Evolutionary conservation across 106 monocot genomes (phyloP).

Genomic region (Dactylorhiza incarnata): DNA sequence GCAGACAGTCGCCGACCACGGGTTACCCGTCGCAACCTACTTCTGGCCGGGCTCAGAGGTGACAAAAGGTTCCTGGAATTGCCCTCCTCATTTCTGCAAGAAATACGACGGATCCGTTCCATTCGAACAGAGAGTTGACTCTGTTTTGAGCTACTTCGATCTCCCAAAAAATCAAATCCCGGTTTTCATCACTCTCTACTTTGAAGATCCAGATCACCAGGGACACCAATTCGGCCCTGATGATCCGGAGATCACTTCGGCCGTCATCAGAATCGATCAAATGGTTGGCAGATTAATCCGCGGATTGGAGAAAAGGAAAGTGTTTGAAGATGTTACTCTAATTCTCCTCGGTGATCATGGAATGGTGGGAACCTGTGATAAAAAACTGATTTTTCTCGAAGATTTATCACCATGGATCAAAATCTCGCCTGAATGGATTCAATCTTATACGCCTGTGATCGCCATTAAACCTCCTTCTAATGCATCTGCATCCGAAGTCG

Average conservation of each 20-base stretch:
- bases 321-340: constrained; percentile 50
- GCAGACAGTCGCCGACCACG: constrained; percentile 42
- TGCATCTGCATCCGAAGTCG: constrained; percentile 25
- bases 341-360: constrained; percentile 63
- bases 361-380: constrained; percentile 54
- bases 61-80: constrained; percentile 44
- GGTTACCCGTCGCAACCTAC: constrained; percentile 30
- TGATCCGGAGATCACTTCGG: constrained; percentile 35
- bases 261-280: constrained; percentile 28
- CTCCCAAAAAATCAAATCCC: constrained; percentile 34
- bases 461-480: constrained; percentile 19
- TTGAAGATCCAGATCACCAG: constrained; percentile 40
- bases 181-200: constrained; percentile 32
- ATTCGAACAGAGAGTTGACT: constrained; percentile 46
- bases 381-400: constrained; percentile 41
- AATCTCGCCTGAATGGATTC: constrained; percentile 29
- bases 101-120: constrained; percentile 31
- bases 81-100: constrained; percentile 34
- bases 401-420: constrained; percentile 40
- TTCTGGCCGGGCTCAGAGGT: constrained; percentile 70
- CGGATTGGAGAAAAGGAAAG: constrained; percentile 38
- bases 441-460: constrained; percentile 21
- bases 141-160: constrained; percentile 47
- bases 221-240: constrained; percentile 56
- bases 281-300: constrained; percentile 44